Conservation (phyloP, 352 stramenopile species). For the Globisporangium viniferum region DNA sequence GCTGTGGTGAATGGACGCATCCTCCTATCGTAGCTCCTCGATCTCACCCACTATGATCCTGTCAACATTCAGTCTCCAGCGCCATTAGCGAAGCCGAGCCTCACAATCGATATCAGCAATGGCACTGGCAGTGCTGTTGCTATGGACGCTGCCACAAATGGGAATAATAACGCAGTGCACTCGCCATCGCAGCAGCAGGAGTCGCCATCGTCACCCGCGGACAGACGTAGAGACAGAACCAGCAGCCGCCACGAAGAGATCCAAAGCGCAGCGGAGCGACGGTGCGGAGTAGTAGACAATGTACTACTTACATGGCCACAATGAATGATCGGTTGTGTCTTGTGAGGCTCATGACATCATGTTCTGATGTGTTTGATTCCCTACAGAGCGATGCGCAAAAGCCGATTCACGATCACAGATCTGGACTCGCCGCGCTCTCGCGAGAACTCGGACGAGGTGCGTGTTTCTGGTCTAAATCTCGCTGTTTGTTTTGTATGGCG, state of each 20-base stretch:
- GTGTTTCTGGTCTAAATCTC: constrained; percentile 8
- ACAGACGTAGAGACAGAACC: not conserved
- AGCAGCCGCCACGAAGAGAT: not conserved
- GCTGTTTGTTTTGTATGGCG: not conserved
- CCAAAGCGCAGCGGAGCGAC: not conserved
- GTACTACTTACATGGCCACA: no score
- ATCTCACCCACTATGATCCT: not conserved
- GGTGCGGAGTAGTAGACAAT: not conserved
- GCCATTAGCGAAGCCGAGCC: not conserved
- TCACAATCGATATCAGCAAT: constrained; percentile 3
- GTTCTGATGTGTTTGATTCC: not conserved
- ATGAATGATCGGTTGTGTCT: no score
- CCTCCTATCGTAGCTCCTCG: not conserved
- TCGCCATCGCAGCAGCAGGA: not conserved
- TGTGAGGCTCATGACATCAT: not conserved
- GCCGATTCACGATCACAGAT: constrained; percentile 86
- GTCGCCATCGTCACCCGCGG: not conserved
- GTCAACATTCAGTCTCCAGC: not conserved
- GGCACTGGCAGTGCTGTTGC: not conserved
- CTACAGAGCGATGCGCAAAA: constrained; percentile 62
- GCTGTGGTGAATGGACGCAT: not conserved
- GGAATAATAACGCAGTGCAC: not conserved
- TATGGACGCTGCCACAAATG: not conserved
- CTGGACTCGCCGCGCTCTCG: constrained; percentile 57
- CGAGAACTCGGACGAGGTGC: constrained; percentile 55